Base-by-base conservation (phyloP, 805 yeast species). In the Brettanomyces bruxellensis region DNA sequence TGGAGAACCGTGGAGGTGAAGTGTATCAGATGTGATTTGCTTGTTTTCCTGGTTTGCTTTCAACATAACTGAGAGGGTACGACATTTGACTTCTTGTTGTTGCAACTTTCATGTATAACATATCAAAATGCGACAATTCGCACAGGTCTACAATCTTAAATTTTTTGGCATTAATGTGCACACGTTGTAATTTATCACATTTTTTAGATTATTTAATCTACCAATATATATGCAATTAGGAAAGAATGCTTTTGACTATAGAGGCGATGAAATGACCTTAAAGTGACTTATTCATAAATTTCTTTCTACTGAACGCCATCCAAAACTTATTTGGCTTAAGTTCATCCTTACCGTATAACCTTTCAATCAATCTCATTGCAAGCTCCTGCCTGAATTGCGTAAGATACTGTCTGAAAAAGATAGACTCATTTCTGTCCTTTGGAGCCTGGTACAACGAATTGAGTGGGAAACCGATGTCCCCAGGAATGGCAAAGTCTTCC, bases 351-450 rank as follows among this genome's bases (percentile, higher is more conserved):
- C 67, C 72, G 61, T 86, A 88, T 40, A 93, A 70, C 59, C 89
- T 75, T 55, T 73, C 78, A 54, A 91, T 72, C 60, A 93, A 75
- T 52, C 99, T 76, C 54, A 78, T 75, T 12, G 95, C 86, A 60
- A 90, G 72, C 64, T 93, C 98, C 68, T 93, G 98, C 68, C 99
- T 83, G 68, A 93, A 88, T 64, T 93, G 99, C 55, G 82, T 83
- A 53, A 93, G 72, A 62, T 93, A 93, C 12, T 78, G 72, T 55
- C 93, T 79, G 59, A 93, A 75, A 46, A 89, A 68, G 48, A 91
- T 93, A 47, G 82, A 81, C 51, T 88, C 96, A 47, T 73, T 72
- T 56, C 82, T 81, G 57, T 81, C 85, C 34, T 72, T 68, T 22
- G 96, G 93, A 8, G 95, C 77, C 42, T 77, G 67, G 65, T 81